Percentiles rank a stretch among this genome's conserved stretches.
These are phyloP conservation scores for Adansonia rubrostipa DNA, from an alignment of 441 rosid species.

Conservation along the genomic window DNA sequence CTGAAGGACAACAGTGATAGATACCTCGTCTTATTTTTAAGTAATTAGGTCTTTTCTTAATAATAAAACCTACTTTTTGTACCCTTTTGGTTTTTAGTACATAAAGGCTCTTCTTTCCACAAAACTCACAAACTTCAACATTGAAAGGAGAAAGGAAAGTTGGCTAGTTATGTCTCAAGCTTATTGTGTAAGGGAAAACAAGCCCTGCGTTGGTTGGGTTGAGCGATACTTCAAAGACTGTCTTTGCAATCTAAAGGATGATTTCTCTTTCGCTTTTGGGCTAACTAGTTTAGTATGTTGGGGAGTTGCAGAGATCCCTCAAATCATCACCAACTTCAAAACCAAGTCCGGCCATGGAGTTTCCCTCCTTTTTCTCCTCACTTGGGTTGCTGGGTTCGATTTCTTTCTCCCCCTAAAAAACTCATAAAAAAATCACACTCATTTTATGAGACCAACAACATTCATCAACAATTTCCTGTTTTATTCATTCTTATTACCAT, in stretches of 20 bases:
- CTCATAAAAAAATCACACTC: too few relatives aligned
- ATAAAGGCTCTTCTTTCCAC: background rate
- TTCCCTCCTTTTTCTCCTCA: slow-evolving; percentile 80
- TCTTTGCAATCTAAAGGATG: slow-evolving; percentile 74
- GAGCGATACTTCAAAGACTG: slow-evolving; percentile 78
- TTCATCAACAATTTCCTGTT: background rate
- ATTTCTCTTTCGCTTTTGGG: slow-evolving; percentile 71
- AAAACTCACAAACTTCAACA: background rate
- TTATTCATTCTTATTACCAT: background rate
- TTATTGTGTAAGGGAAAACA: slow-evolving; percentile 62
- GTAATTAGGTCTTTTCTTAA: background rate
- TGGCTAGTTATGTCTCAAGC: slow-evolving; percentile 36
- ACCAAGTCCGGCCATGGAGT: slow-evolving; percentile 96
- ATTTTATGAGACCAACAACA: too few relatives aligned
- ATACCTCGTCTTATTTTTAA: background rate
- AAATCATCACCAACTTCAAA: slow-evolving; percentile 86
- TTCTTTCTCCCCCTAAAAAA: slow-evolving; percentile 24
- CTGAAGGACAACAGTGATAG: background rate
- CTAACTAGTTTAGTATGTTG: slow-evolving; percentile 67
- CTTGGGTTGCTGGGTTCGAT: slow-evolving; percentile 91
- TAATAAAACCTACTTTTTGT: background rate
- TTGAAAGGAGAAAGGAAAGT: too few relatives aligned
- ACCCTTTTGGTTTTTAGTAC: background rate
- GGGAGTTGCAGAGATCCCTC: slow-evolving; percentile 97
- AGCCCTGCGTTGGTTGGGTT: slow-evolving; percentile 71